Evolutionary conservation across 164 flowering plant genomes (phyloP).

Genomic region (Akebia trifoliata): DNA sequence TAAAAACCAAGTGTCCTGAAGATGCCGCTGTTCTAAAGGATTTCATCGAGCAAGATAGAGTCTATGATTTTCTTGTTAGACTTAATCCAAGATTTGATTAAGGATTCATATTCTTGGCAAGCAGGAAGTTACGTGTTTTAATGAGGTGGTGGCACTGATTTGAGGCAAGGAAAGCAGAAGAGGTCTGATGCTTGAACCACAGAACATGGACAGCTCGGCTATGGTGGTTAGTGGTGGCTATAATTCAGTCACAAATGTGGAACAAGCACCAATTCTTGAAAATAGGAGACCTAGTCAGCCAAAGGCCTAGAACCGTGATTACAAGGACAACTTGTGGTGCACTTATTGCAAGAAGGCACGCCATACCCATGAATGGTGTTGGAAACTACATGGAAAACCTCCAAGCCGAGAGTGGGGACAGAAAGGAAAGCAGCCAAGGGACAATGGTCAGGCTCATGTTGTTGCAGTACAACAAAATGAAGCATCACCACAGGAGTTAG

Average conservation of each 20-base stretch:
- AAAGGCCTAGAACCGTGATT: neutral
- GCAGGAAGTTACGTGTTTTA: too few species aligned
- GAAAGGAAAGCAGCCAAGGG: neutral
- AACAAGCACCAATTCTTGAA: too few species aligned
- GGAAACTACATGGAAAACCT: neutral
- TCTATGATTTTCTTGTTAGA: neutral
- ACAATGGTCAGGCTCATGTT: neutral
- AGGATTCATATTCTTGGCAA: neutral
- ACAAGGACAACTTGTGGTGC: conserved; percentile 6
- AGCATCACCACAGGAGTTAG: neutral
- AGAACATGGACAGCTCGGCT: neutral
- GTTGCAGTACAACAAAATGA: neutral
- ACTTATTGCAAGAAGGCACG: neutral
- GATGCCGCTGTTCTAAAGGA: neutral
- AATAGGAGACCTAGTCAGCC: too few species aligned
- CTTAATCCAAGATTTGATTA: neutral
- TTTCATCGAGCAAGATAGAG: neutral
- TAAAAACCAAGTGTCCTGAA: conserved; percentile 2
- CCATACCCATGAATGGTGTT: neutral
- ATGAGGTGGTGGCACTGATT: too few species aligned
- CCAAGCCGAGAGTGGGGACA: neutral
- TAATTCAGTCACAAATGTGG: too few species aligned
- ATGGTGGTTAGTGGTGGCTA: too few species aligned
- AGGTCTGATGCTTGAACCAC: neutral
- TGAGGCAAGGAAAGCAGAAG: neutral